These are phyloP conservation scores for Rhizopogon vulgaris DNA, from an alignment of 768 basidiomycete genomes.

Conservation along the genomic window DNA sequence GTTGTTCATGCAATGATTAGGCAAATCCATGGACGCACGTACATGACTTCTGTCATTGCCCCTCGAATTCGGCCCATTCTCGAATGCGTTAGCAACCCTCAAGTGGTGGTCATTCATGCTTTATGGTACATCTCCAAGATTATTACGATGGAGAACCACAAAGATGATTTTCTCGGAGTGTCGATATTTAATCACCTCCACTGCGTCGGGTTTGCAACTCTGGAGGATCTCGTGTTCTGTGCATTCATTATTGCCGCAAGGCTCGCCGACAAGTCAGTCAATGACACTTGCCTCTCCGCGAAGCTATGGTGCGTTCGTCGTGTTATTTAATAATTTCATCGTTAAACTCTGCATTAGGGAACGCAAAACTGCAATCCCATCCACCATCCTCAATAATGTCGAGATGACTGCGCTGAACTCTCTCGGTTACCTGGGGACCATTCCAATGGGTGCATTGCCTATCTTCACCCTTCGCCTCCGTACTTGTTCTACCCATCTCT, in stretches of 20 bases:
- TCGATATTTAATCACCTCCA: slow-evolving; percentile 25
- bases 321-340: neutral
- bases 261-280: slow-evolving; percentile 28
- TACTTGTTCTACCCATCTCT: neutral
- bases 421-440: slow-evolving; percentile 4
- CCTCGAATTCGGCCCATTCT: slow-evolving; percentile 17
- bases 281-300: slow-evolving; percentile 24
- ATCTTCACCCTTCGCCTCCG: neutral
- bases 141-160: slow-evolving; percentile 8
- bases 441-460: slow-evolving; percentile 16
- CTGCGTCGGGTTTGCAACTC: slow-evolving; percentile 18
- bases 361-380: slow-evolving; percentile 16
- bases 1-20: slow-evolving; percentile 7
- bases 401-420: slow-evolving; percentile 14
- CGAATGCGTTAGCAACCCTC: slow-evolving; percentile 18
- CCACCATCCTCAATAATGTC: slow-evolving; percentile 16
- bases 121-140: slow-evolving; percentile 29
- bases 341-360: slow-evolving; percentile 11
- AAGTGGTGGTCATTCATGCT: slow-evolving; percentile 22
- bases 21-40: slow-evolving; percentile 9
- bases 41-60: slow-evolving; percentile 7
- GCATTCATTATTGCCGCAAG: slow-evolving; percentile 30
- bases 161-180: slow-evolving; percentile 20
- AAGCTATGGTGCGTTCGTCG: slow-evolving; percentile 22
- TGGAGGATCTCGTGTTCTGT: slow-evolving; percentile 30